These are phyloP conservation scores for Trichoderma atroviride DNA, from an alignment of 2,329 filamentous ascomycete genomes.

Conservation along the genomic window DNA sequence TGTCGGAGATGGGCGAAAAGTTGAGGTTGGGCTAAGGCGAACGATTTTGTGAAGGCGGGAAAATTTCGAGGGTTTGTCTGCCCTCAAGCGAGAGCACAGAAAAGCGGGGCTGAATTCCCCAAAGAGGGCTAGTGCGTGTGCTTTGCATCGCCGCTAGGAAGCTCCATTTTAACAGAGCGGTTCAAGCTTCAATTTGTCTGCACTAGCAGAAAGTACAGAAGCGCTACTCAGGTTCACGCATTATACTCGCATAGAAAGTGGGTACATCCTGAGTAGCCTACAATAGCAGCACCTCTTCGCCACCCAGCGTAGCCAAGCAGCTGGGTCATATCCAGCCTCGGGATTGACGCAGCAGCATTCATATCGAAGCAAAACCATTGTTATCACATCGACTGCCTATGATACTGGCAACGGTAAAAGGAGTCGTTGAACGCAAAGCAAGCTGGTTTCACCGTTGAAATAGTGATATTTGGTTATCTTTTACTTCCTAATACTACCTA, in stretches of 20 bases:
- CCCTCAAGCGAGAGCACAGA: constrained; percentile 40
- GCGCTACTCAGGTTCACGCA: neutral
- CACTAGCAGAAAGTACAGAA: neutral
- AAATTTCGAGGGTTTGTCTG: constrained; percentile 47
- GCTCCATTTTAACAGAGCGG: neutral
- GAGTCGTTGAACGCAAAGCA: neutral
- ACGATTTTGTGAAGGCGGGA: constrained; percentile 43
- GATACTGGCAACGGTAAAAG: neutral
- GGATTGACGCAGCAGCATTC: neutral
- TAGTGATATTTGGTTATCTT: neutral
- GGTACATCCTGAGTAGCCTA: neutral
- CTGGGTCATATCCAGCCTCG: neutral
- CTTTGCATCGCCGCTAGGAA: neutral
- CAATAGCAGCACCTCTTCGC: neutral
- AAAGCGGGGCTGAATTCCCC: constrained; percentile 31
- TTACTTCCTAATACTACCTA: neutral
- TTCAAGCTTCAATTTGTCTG: neutral
- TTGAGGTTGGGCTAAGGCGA: constrained; percentile 32
- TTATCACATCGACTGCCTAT: neutral
- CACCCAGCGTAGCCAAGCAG: neutral
- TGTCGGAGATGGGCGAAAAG: constrained; percentile 36
- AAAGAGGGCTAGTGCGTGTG: constrained; percentile 34
- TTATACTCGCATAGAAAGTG: too few relatives aligned
- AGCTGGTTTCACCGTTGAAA: neutral
- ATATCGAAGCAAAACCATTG: neutral